Evolutionary conservation across 2,329 filamentous ascomycete genomes (phyloP).

Genomic region (Ceratocystis harringtonii): DNA sequence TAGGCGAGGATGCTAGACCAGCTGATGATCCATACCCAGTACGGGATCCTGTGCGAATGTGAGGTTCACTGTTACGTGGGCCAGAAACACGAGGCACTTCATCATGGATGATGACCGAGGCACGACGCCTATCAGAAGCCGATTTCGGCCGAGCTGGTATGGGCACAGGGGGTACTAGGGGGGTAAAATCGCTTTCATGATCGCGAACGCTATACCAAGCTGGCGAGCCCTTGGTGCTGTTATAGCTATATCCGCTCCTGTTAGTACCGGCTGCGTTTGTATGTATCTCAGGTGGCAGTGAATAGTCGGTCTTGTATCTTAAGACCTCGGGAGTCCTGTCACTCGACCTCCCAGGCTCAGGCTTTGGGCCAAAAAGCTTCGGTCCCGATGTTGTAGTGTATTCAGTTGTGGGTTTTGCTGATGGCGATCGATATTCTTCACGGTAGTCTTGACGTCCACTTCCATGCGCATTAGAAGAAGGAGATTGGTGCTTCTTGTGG

Average conservation of each 20-base stretch:
- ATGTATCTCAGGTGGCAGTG: slow-evolving; percentile 7
- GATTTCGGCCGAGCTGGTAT: slow-evolving; percentile 8
- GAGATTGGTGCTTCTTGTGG: slow-evolving; percentile 8
- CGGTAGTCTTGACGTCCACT: slow-evolving; percentile 5
- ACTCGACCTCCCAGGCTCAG: slow-evolving; percentile 10
- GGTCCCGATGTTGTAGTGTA: slow-evolving; percentile 7
- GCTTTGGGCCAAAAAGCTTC: slow-evolving; percentile 16
- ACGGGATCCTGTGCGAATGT: slow-evolving; percentile 9
- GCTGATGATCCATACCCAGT: slow-evolving; percentile 1
- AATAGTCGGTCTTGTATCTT: slow-evolving; percentile 10
- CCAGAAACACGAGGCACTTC: slow-evolving; percentile 12
- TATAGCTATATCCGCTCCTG: not conserved
- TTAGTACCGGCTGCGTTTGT: not conserved
- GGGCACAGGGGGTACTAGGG: not conserved
- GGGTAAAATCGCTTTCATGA: slow-evolving; percentile 3
- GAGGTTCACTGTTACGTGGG: slow-evolving; percentile 9
- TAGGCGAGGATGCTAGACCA: slow-evolving; percentile 14
- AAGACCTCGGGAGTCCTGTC: slow-evolving; percentile 4
- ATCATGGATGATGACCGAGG: slow-evolving; percentile 11
- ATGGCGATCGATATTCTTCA: slow-evolving; percentile 11
- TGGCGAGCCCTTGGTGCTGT: slow-evolving; percentile 5
- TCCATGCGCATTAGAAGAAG: slow-evolving; percentile 6
- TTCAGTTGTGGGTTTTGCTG: slow-evolving; percentile 12
- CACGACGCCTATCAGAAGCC: slow-evolving; percentile 9
- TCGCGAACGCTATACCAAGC: slow-evolving; percentile 2